phyloP scores from a whole-genome alignment of 2,329 filamentous ascomycete genomes.

The Chaetothyriales sp. region DNA sequence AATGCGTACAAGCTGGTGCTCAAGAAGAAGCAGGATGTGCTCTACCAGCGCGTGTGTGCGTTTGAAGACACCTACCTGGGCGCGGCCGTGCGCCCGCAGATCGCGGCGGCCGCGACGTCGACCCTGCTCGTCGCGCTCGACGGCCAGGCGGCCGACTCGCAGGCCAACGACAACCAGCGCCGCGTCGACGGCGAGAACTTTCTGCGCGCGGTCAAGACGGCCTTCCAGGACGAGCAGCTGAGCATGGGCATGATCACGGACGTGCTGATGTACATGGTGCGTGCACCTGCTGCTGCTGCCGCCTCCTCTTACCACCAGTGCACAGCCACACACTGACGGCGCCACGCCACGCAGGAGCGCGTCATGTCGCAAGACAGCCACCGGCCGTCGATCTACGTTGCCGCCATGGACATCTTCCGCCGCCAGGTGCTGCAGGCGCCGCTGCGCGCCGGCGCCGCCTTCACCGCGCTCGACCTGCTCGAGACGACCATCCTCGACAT shows the following conservation, averaged over 20 bases:
- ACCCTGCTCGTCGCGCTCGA: conserved; percentile 47
- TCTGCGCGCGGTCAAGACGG: conserved; percentile 57
- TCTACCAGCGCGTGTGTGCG: conserved; percentile 67
- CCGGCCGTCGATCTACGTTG: conserved; percentile 65
- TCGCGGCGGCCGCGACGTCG: conserved; percentile 57
- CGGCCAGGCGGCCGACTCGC: conserved; percentile 35
- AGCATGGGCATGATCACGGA: conserved; percentile 96
- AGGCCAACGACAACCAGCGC: conserved; percentile 70
- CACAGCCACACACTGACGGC: conserved; percentile 6
- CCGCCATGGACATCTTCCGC: conserved; percentile 76
- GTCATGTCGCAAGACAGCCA: conserved; percentile 62
- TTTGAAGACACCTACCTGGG: conserved; percentile 76
- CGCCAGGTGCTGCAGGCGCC: conserved; percentile 63
- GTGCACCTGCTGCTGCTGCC: no score
- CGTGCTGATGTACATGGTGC: conserved; percentile 85
- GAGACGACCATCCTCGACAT: conserved; percentile 77
- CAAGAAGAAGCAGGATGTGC: conserved; percentile 65
- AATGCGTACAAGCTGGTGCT: conserved; percentile 88
- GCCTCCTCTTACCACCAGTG: not conserved
- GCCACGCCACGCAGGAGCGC: conserved; percentile 46
- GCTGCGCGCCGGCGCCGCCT: conserved; percentile 29
- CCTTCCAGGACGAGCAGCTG: conserved; percentile 80
- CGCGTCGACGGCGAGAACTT: conserved; percentile 72
- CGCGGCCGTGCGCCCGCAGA: conserved; percentile 55
- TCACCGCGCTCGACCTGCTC: conserved; percentile 57